Evolutionary conservation across 495 filamentous ascomycete genomes (phyloP), one percentile per base, ranked within the genome.

Genomic region (Lentithecium fluviatile): DNA sequence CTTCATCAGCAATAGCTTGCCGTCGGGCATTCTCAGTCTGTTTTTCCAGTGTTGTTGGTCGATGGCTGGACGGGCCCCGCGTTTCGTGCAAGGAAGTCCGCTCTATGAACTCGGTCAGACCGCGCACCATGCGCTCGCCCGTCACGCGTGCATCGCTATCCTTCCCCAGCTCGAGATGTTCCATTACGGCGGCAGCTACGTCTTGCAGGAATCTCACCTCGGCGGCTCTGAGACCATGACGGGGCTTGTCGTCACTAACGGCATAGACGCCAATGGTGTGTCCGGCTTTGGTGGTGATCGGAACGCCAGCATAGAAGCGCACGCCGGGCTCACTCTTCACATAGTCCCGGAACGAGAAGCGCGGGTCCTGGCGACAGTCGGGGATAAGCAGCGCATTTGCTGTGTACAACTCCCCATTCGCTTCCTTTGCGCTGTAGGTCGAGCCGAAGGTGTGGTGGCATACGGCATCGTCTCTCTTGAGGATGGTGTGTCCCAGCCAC

Each of bases 391-490:
- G 40, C 19, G 50, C 40, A n/a, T 45, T 12, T 5, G 58, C 15
- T n/a, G 56, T 60, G 37, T 60, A 32, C 55, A 74, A 20, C 21
- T 50, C 23, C 13, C 47, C 47, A 26, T 26, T 50, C 20, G 6
- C 29, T 26, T 26, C 23, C 17, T 29, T 0, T 7, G 47, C 23
- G 21, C 20, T 25, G 7, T 50, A 50, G 17, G 3, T 32, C 10
- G 8, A 26, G 12, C 25, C 17, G 2, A 38, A 23, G 25, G 13
- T 40, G 43, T 56, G 59, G 6, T 55, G 73, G 67, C 81, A 85
- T 23, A 83, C 63, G 29, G 70, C 72, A 63, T 78, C 82, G 26
- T 74, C 60, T 50, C 77, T 77, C 17, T 73, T 65, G 0, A 76
- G 75, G 45, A 59, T 66, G 17, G 68, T 70, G 55, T 75, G 78